Conservation (phyloP, 176 grass and related monocot species). For the Oryza glumipatula region DNA sequence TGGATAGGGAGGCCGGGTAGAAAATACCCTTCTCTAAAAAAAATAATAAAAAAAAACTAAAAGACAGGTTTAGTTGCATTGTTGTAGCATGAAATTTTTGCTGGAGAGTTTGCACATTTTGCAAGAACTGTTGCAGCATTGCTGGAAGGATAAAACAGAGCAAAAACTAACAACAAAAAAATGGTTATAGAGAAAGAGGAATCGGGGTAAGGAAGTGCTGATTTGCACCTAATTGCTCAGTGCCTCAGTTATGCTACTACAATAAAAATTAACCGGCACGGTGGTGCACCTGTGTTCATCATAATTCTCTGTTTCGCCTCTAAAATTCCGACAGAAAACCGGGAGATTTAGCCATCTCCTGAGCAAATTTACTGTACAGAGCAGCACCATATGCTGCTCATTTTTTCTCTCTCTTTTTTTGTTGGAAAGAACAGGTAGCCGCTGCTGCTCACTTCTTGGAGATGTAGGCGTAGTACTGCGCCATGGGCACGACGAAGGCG, state of each 20-base stretch:
- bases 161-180: too few species aligned
- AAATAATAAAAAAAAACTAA: too few species aligned
- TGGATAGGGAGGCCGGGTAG: too few species aligned
- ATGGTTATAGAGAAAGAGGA: background rate
- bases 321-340: conserved; percentile 32
- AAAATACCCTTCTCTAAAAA: too few species aligned
- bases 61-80: background rate
- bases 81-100: background rate
- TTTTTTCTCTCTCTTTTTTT: background rate
- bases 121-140: background rate
- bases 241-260: background rate
- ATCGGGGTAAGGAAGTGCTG: background rate
- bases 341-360: background rate
- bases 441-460: too few species aligned
- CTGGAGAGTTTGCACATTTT: background rate
- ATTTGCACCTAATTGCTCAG: background rate
- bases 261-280: conserved; percentile 26
- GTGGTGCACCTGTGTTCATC: conserved; percentile 25
- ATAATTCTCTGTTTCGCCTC: conserved; percentile 32
- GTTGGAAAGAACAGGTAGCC: background rate
- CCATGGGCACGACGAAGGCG: conserved; percentile 98
- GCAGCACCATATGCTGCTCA: background rate
- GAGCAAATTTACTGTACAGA: conserved; percentile 45
- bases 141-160: background rate
- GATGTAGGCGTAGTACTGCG: conserved; percentile 86